Conservation (phyloP, 1,139 yeast species). For the Candida sanyaensis region DNA sequence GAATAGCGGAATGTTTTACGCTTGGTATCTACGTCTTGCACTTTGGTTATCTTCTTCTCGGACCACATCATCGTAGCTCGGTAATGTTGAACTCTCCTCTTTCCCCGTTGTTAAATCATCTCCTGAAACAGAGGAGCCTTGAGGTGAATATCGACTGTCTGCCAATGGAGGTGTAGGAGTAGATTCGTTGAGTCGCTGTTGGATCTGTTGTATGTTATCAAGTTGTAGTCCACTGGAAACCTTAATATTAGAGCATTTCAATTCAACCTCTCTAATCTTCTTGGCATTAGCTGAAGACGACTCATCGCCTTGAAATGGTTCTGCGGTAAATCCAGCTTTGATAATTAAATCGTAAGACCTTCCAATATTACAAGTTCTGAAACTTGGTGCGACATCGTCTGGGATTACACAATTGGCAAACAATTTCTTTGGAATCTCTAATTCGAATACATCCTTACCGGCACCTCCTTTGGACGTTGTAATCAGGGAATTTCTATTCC, state of each 20-base stretch:
- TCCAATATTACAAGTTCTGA: slow-evolving; percentile 57
- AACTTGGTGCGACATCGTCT: slow-evolving; percentile 52
- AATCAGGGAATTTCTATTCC: slow-evolving; percentile 26
- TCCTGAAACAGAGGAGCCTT: not conserved
- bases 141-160: slow-evolving; percentile 5
- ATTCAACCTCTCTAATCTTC: slow-evolving; percentile 31
- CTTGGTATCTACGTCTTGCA: slow-evolving; percentile 38
- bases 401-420: slow-evolving; percentile 50
- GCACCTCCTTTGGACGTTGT: slow-evolving; percentile 14
- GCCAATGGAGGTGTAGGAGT: slow-evolving; percentile 1
- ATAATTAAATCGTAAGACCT: slow-evolving; percentile 49
- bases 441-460: slow-evolving; percentile 32
- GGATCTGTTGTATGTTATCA: slow-evolving; percentile 23
- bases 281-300: slow-evolving; percentile 19
- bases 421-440: slow-evolving; percentile 46
- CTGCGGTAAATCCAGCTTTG: slow-evolving; percentile 46
- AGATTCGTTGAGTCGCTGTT: slow-evolving; percentile 4
- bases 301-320: slow-evolving; percentile 23
- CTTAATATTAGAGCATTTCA: slow-evolving; percentile 37
- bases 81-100: slow-evolving; percentile 18
- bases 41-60: slow-evolving; percentile 23
- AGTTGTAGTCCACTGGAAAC: slow-evolving; percentile 45
- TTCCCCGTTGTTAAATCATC: slow-evolving; percentile 1
- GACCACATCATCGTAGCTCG: slow-evolving; percentile 42
- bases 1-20: not conserved